phyloP scores from a whole-genome alignment of 768 basidiomycete genomes.

The Crassisporium funariophilum region DNA sequence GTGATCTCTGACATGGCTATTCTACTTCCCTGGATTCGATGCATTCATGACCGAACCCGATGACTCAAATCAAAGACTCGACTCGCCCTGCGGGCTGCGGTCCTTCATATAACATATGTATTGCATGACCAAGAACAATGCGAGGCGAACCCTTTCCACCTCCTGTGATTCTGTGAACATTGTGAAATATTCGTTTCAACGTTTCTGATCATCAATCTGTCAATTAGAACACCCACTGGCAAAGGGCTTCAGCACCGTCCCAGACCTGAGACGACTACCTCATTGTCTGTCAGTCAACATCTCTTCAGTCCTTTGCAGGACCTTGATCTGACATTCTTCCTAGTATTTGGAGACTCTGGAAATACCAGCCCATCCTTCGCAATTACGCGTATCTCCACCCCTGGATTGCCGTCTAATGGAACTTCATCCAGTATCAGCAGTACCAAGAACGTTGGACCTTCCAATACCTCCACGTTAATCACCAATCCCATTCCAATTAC shows the following conservation, averaged over 20 bases:
- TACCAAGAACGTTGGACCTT: no score
- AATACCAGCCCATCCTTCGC: slow-evolving; percentile 61
- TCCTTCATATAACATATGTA: background rate
- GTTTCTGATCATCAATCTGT: no score
- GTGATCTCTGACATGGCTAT: slow-evolving; percentile 21
- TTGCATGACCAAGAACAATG: no score
- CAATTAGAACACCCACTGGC: slow-evolving; percentile 60
- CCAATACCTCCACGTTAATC: slow-evolving; percentile 24
- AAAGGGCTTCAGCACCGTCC: slow-evolving; percentile 55
- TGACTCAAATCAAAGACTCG: no score
- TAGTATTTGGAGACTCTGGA: slow-evolving; percentile 72
- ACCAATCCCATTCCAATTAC: slow-evolving; percentile 34
- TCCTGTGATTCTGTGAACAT: no score
- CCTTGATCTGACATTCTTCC: slow-evolving; percentile 8
- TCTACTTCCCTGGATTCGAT: background rate
- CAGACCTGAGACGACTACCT: slow-evolving; percentile 57
- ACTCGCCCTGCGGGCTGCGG: background rate
- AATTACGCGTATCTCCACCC: slow-evolving; percentile 51
- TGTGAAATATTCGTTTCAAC: no score
- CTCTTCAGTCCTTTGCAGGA: background rate
- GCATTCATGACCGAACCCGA: no score
- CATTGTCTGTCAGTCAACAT: slow-evolving; percentile 57
- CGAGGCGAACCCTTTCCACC: no score
- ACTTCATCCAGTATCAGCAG: slow-evolving; percentile 15
- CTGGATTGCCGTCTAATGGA: slow-evolving; percentile 14